phyloP scores from a whole-genome alignment of 2,329 filamentous ascomycete species.

The Monilinia polystroma region DNA sequence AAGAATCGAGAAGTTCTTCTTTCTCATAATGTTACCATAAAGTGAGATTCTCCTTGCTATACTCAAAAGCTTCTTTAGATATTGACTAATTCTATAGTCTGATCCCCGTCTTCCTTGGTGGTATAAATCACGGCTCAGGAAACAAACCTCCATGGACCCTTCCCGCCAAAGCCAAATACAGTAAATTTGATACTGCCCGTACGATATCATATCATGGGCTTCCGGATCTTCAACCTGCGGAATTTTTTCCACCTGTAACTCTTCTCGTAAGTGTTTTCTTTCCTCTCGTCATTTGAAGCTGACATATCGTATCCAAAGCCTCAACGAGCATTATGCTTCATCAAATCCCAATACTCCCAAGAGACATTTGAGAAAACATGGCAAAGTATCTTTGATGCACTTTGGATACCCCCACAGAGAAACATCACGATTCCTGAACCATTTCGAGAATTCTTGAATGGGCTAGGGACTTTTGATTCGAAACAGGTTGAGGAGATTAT shows the following conservation, averaged over 20 bases:
- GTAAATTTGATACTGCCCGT: constrained; percentile 48
- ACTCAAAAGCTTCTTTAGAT: not conserved
- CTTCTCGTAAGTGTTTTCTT: constrained; percentile 44
- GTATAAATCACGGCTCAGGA: constrained; percentile 57
- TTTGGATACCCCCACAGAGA: constrained; percentile 60
- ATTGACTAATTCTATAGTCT: constrained; percentile 48
- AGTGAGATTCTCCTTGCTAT: constrained; percentile 52
- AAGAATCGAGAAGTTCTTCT: constrained; percentile 54
- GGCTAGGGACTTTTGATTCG: constrained; percentile 45
- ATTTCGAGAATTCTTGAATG: constrained; percentile 47
- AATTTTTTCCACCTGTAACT: constrained; percentile 55
- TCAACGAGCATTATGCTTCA: constrained; percentile 63
- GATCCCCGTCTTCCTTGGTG: constrained; percentile 70
- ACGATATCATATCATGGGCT: constrained; percentile 53
- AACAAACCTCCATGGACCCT: constrained; percentile 75
- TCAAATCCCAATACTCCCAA: constrained; percentile 57
- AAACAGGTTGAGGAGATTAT: constrained; percentile 58
- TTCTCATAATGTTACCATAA: constrained; percentile 60
- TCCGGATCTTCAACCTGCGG: constrained; percentile 44
- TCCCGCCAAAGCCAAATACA: constrained; percentile 64
- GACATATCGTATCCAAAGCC: constrained; percentile 46
- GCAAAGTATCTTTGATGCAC: constrained; percentile 54
- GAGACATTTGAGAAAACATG: constrained; percentile 54
- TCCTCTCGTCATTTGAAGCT: not conserved
- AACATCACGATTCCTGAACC: constrained; percentile 59